Conservation (phyloP, 139 green algal species). For the Pleodorina starrii region DNA sequence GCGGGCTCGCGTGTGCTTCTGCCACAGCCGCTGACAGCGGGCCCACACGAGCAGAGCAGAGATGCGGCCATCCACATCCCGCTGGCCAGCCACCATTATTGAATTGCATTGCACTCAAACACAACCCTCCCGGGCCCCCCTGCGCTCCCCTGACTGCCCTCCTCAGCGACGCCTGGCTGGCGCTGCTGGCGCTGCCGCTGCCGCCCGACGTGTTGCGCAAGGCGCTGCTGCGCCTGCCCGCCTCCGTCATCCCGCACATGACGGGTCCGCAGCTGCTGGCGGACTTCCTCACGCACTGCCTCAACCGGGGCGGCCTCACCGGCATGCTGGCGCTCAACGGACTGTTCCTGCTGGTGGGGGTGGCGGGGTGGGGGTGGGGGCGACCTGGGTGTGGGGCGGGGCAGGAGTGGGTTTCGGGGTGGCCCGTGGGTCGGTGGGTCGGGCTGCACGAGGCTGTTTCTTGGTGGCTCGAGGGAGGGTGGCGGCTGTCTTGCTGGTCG, state of each 20-base stretch:
- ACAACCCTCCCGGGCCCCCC: no score
- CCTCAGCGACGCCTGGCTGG: slow-evolving; percentile 86
- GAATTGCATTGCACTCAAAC: no score
- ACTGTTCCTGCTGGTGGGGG: slow-evolving; percentile 90
- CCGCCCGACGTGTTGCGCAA: slow-evolving; percentile 81
- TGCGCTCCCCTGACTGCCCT: not conserved
- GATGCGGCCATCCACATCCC: no score
- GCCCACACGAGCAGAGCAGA: no score
- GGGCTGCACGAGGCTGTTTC: not conserved
- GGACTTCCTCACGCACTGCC: slow-evolving; percentile 90
- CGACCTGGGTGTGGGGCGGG: not conserved
- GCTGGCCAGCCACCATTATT: no score
- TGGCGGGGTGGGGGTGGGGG: not conserved
- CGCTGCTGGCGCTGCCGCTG: slow-evolving; percentile 82
- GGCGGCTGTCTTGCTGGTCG: no score
- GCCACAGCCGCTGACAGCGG: no score
- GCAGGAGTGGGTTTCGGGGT: no score
- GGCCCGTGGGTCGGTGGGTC: no score
- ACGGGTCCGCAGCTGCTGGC: slow-evolving; percentile 83
- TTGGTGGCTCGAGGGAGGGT: no score
- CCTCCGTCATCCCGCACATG: slow-evolving; percentile 85
- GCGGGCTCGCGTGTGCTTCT: no score
- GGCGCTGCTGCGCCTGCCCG: slow-evolving; percentile 81
- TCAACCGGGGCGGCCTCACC: slow-evolving; percentile 82
- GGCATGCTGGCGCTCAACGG: slow-evolving; percentile 95